Percentiles rank a stretch among this genome's conserved stretches.
phyloP scores from a whole-genome alignment of 2,329 filamentous ascomycete species.

The Zasmidium citrigriseum region DNA sequence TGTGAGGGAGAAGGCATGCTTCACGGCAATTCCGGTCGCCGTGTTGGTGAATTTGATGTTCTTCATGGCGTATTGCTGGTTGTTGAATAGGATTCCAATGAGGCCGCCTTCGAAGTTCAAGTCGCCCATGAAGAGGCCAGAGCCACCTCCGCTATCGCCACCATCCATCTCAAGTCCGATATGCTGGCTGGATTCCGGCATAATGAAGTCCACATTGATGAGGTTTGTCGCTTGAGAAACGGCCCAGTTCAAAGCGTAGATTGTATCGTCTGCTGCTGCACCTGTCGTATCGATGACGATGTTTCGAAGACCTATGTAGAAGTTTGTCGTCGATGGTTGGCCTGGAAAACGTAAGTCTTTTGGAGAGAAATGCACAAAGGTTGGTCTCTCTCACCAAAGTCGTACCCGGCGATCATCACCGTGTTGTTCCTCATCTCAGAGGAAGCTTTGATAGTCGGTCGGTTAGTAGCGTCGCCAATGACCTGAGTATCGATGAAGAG shows the following conservation, averaged over 20 bases:
- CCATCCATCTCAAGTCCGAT: conserved; percentile 40
- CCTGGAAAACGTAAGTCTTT: background rate
- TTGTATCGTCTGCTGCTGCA: conserved; percentile 13
- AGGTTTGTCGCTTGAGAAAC: conserved; percentile 33
- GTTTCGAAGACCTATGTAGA: conserved; percentile 33
- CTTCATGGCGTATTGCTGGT: conserved; percentile 58
- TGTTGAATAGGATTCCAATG: conserved; percentile 56
- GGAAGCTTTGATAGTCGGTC: conserved; percentile 67
- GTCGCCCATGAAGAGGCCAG: conserved; percentile 44
- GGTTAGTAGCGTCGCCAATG: conserved; percentile 71
- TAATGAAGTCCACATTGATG: conserved; percentile 34
- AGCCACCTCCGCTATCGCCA: conserved; percentile 20
- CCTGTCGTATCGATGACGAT: conserved; percentile 31
- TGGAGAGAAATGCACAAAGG: no score
- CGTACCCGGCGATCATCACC: conserved; percentile 24
- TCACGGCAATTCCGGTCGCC: conserved; percentile 22
- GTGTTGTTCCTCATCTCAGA: conserved; percentile 19
- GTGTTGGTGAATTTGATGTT: conserved; percentile 30
- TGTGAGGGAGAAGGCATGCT: conserved; percentile 26
- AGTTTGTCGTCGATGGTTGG: conserved; percentile 28
- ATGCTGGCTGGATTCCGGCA: conserved; percentile 39
- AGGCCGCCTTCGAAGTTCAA: conserved; percentile 62
- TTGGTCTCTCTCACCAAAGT: conserved; percentile 15
- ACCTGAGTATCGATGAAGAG: conserved; percentile 92
- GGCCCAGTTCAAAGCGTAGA: conserved; percentile 31